Evolutionary conservation across 169 alveolate genomes (phyloP), one percentile per base, ranked within the genome.

Genomic region (Amoebophrya sp.): DNA sequence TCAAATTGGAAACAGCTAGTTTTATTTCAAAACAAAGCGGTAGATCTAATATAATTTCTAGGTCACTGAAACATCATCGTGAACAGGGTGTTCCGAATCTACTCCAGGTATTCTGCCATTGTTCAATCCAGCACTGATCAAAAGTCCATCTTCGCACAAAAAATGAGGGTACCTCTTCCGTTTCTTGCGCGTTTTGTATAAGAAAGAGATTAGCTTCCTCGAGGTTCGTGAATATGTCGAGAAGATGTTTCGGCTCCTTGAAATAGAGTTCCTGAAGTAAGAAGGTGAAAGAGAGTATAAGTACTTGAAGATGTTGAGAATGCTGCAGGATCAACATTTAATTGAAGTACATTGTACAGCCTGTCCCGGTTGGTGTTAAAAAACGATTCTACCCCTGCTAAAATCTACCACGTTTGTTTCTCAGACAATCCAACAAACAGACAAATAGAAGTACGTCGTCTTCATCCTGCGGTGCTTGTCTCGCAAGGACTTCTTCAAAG

Each of bases 171-270:
- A 34, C 78, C 92, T 90, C 78, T 18, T 76, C 95, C 24, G 90
- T 78, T 29, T 90, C 96, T 90, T 95, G 96, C 0, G 95, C 94
- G 90, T 94, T 95, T 77, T 94, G 96, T 0, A 95, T 95, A 41
- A 95, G 93, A 90, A 95, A 95, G 33, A 95, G 95, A 41, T 95
- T 95, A 41, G 94, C 93, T 90, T 95, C 96, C 89, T 95, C 96
- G 78, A 95, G 92, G 14, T 93, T 91, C 0, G 93, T 90, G 93
- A 95, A 94, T 40, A 95, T 89, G 77, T 94, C 95, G 91, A 95
- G 95, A 38, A 94, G 94, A 90, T 95, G 95, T 91, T 94, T 94
- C 40, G 96, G 96, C 90, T 95, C 95, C 89, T 94, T 91, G 90
- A 95, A 95, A 92, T 94, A 95, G 6, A 94, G 93, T 18, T 47